Evolutionary conservation across 2,329 filamentous ascomycete species (phyloP).

Genomic region (Aspergillus sp.): DNA sequence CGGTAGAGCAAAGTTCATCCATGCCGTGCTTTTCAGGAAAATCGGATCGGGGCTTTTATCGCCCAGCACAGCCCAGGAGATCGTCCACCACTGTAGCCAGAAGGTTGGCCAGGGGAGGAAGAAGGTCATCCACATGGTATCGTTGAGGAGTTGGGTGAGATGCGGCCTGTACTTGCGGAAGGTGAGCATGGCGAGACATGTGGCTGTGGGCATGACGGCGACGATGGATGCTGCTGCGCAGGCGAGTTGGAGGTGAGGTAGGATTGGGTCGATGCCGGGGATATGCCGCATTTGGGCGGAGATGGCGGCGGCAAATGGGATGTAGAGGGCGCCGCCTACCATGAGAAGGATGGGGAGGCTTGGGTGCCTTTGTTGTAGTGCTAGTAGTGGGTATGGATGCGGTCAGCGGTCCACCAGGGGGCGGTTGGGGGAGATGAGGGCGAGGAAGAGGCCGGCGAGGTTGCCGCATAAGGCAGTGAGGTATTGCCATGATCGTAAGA

Average conservation of each 20-base stretch:
- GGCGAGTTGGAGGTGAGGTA: slow-evolving; percentile 11
- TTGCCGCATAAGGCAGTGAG: not conserved
- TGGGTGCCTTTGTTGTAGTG: not conserved
- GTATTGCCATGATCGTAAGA: not conserved
- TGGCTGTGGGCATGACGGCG: not conserved
- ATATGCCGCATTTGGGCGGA: slow-evolving; percentile 25
- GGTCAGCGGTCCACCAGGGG: not conserved
- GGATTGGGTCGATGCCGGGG: not conserved
- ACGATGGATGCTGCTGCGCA: slow-evolving; percentile 13
- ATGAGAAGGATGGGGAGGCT: not conserved
- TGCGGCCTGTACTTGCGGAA: not conserved
- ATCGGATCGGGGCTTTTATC: not conserved
- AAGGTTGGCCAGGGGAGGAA: not conserved
- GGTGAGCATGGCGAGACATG: not conserved
- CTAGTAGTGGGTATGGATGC: not conserved
- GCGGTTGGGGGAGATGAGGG: not conserved
- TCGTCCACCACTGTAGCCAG: not conserved
- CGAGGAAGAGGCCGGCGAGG: not conserved
- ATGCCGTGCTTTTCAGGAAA: not conserved
- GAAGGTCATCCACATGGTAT: not conserved
- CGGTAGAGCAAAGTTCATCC: not conserved
- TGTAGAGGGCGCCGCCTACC: slow-evolving; percentile 7
- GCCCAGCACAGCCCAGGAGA: not conserved
- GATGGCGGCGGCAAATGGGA: slow-evolving; percentile 33
- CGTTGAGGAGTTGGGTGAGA: not conserved